Evolutionary conservation across 2,329 filamentous ascomycete species (phyloP), one percentile per base, ranked within the genome.

Genomic region (Phoma herbarum): DNA sequence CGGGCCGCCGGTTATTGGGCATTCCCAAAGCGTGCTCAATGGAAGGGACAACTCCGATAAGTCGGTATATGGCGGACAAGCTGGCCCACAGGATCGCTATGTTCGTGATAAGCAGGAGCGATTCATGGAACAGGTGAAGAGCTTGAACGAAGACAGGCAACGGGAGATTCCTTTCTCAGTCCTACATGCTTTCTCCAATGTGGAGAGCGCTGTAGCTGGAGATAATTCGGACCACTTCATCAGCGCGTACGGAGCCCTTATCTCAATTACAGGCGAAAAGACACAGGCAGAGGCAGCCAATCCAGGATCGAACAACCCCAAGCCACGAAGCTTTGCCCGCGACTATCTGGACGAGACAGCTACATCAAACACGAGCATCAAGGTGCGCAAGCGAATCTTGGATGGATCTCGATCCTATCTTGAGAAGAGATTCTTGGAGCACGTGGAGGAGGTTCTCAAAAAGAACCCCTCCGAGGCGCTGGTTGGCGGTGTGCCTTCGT

Each of bases 401-500:
- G 84, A 87, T 49, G 94, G 94, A 2, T 92, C 93, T 49, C 90
- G 91, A 61, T 80, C 78, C 14, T 96, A 90, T 76, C 80, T 98
- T 25, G 94, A 98, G 78, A 88, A 87, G 69, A 86, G 90, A 63
- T 97, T 96, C 76, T 88, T 90, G 73, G 82, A 84, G 47, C 88
- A 94, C 65, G 84, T 98, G 35, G 91, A 97, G 73, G 84, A 82
- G 10, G 82, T 90, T 39, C 90, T 99, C 60, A 84, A 86, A 37
- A 96, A 90, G 76, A 92, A 95, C 73, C 93, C 93, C 2, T 87
- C 90, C 54, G 93, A 97, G 73, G 94, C 95, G 28, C 91, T 91
- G 72, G 85, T 97, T 41, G 95, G 95, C 59, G 95, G 95, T 64
- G 86, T 93, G 39, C 95, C 95, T 1, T 92, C 93, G 53, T 86